phyloP scores from a whole-genome alignment of 208 protist species.

The Trypanosoma theileri region DNA sequence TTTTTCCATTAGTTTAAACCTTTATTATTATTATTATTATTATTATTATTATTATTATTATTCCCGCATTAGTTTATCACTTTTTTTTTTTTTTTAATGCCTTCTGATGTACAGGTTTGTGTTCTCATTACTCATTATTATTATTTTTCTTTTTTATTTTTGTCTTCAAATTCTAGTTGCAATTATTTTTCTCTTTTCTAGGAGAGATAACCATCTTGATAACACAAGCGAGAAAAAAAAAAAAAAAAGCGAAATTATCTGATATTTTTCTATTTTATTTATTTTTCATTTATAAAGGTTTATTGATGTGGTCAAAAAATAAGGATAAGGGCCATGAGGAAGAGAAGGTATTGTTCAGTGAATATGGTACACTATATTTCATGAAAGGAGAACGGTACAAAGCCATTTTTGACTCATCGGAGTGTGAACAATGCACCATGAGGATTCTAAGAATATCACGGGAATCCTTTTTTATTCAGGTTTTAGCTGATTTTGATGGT shows the following conservation, averaged over 20 bases:
- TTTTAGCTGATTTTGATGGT: constrained; percentile 8
- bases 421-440: constrained; percentile 16
- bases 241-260: too few relatives aligned
- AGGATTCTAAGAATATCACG: constrained; percentile 1
- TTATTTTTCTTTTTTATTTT: constrained; percentile 1
- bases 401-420: constrained; percentile 30
- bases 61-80: too few relatives aligned
- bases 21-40: not conserved
- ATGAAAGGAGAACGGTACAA: constrained; percentile 32
- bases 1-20: not conserved
- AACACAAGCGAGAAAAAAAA: too few relatives aligned
- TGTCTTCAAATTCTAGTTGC: not conserved
- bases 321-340: not conserved
- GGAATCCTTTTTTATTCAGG: too few relatives aligned
- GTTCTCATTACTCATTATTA: not conserved
- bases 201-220: not conserved
- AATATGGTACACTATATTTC: constrained; percentile 46
- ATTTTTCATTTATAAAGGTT: not conserved
- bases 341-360: constrained; percentile 26
- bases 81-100: too few relatives aligned
- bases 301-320: not conserved
- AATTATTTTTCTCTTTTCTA: not conserved
- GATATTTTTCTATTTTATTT: too few relatives aligned
- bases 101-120: too few relatives aligned
- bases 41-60: not conserved